Base-by-base conservation (phyloP, 352 stramenopile genomes). In the Pythium brassicae region DNA sequence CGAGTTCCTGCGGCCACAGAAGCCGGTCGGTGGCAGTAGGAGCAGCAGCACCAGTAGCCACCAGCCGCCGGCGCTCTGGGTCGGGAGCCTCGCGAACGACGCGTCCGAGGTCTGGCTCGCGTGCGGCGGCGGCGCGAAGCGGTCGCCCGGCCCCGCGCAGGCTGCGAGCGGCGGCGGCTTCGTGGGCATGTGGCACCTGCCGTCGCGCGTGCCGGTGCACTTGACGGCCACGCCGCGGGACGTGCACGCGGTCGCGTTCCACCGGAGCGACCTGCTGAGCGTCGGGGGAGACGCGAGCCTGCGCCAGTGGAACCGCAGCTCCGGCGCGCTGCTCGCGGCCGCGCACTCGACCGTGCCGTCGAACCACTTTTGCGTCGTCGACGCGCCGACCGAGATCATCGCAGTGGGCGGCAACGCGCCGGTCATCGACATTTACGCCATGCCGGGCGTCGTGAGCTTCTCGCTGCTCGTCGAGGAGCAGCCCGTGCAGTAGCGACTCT, bases 361-460 rank as follows among this genome's bases (percentile, higher is more conserved):
- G 14, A 77, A 72, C 14, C 71, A 85, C 51, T 92, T 92, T 58
- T 92, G 82, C 51, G 78, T 78, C 1, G 77, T 87, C 4, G 78
- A 89, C 46, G 20, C 63, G 0, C 66, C 71, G 11, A 87, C 76
- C 3, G 78, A 88, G 43, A 61, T 92, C 23, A 83, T 92, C 57
- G 82, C 79, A 12, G 70, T 89, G 12, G 82, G 82, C 2, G 82
- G 82, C 43, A 65, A 71, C 44, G 62, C 77, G 19, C 68, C 77
- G 1, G 48, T 76, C 0, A 83, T 92, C 53, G 77, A 92, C 57
- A 84, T 92, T 35, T 89, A 82, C 66, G 80, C 81, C 49, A 89
- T 92, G 78, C 75, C 82, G 0, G 82, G 82, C 47, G 82, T 92
- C 53, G 79, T 92, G 44, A 92, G 82, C 71, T 92, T 89, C 61